Evolutionary conservation across 2,329 filamentous ascomycete species (phyloP).

Genomic region (Cadophora sp.): DNA sequence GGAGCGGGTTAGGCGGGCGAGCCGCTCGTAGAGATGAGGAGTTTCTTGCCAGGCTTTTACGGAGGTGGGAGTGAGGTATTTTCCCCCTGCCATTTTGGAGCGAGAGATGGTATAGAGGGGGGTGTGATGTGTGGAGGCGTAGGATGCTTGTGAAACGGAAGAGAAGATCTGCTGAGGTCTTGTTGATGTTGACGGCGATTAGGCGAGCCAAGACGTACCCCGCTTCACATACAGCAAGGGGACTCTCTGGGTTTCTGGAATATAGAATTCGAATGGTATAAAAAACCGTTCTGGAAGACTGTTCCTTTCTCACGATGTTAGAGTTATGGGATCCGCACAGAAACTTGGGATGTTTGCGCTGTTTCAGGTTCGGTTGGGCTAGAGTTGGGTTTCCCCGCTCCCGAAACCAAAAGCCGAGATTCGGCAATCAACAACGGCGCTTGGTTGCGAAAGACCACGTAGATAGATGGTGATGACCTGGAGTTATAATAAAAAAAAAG

Average conservation of each 20-base stretch:
- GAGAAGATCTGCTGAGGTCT: neutral
- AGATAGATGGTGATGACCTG: no score
- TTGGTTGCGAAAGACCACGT: neutral
- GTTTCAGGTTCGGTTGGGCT: neutral
- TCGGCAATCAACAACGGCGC: constrained; percentile 1
- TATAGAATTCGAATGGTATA: no score
- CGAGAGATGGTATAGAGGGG: no score
- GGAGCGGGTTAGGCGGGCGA: neutral
- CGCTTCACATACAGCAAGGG: neutral
- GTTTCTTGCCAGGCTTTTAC: neutral
- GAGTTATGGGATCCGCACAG: neutral
- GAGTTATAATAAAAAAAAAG: no score
- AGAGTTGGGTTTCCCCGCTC: constrained; percentile 2
- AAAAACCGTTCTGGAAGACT: no score
- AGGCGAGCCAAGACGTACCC: neutral
- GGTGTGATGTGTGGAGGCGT: neutral
- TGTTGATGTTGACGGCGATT: neutral
- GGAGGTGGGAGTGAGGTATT: neutral
- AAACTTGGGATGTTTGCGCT: no score
- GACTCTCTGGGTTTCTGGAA: no score
- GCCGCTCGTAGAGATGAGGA: neutral
- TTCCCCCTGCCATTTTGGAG: neutral
- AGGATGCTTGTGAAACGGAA: neutral
- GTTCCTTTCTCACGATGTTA: no score
- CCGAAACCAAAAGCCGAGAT: neutral